Percentiles rank a stretch among this genome's conserved stretches.
Conservation (phyloP, 2,329 filamentous ascomycete genomes). For the Hypoxylon sp. region DNA sequence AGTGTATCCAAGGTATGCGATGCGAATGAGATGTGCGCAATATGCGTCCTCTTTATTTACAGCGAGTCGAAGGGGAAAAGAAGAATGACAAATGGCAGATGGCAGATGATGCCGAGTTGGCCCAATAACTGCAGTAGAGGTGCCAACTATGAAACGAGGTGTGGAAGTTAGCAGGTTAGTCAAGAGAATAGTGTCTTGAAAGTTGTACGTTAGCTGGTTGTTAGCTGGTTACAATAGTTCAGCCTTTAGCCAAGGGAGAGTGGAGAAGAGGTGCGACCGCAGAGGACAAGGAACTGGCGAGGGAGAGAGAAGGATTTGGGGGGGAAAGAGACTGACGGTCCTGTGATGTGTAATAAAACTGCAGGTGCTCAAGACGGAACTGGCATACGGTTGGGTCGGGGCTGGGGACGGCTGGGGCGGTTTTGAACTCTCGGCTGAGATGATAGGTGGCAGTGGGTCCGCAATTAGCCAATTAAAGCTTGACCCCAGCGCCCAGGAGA, state of each 20-base stretch:
- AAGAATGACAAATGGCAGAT: slow-evolving; percentile 13
- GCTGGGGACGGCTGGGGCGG: slow-evolving; percentile 33
- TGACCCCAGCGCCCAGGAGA: slow-evolving; percentile 15
- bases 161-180: slow-evolving; percentile 39
- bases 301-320: slow-evolving; percentile 25
- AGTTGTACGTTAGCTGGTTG: slow-evolving; percentile 26
- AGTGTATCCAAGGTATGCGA: slow-evolving; percentile 3
- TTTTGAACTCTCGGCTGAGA: slow-evolving; percentile 28
- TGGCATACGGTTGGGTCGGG: slow-evolving; percentile 28
- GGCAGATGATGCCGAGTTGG: slow-evolving; percentile 31
- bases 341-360: slow-evolving; percentile 41
- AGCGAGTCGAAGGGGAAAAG: slow-evolving; percentile 8
- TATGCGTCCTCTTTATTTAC: slow-evolving; percentile 21
- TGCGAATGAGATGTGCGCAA: slow-evolving; percentile 9
- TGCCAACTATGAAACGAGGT: slow-evolving; percentile 33
- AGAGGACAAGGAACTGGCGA: slow-evolving; percentile 29
- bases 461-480: slow-evolving; percentile 33
- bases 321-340: slow-evolving; percentile 24
- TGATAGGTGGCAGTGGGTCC: slow-evolving; percentile 33
- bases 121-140: slow-evolving; percentile 16
- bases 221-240: too few relatives aligned
- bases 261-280: slow-evolving; percentile 43
- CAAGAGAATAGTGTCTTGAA: slow-evolving; percentile 34
- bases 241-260: slow-evolving; percentile 35
- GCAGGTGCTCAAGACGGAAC: slow-evolving; percentile 30